Base-by-base conservation (phyloP, 768 basidiomycete genomes). In the Plicaturopsis crispa region DNA sequence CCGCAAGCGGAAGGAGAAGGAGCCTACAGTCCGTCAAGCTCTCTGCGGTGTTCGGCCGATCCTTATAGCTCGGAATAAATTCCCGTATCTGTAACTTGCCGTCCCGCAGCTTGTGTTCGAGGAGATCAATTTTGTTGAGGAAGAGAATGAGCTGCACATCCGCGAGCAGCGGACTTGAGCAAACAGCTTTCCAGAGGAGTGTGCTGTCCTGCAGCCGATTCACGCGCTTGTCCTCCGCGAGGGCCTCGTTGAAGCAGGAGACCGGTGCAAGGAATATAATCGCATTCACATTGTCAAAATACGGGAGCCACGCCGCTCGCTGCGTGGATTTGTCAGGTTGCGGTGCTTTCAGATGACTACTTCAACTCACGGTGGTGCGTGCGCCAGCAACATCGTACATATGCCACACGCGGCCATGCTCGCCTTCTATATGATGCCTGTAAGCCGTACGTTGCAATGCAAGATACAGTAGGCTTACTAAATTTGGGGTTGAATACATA, bases 381-480 rank as follows among this genome's bases (percentile, higher is more conserved):
- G 78, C 78, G n/a, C 84, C 85, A 23, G 85, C 84, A 21, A 89
- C 84, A 52, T 90, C 86, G 51, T 84, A 90, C 47, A 90, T 66
- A 31, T 78, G 58, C 85, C 85, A 88, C 53, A 86, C 84, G 41
- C 68, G 75, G 2, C 78, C 80, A 42, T 43, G 18, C 19, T 60
- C 52, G 12, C 48, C n/a, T n/a, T n/a, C n/a, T n/a, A n/a, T n/a
- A n/a, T n/a, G n/a, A n/a, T n/a, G n/a, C n/a, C n/a, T n/a, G n/a
- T n/a, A n/a, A n/a, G n/a, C n/a, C n/a, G n/a, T n/a, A n/a, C n/a
- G n/a, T n/a, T n/a, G n/a, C n/a, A n/a, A n/a, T n/a, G n/a, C n/a
- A n/a, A n/a, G n/a, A n/a, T n/a, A n/a, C n/a, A n/a, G 31, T 31
- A 30, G 11, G 58, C 69, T 13, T 43, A 83, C 84, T 75, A 42